phyloP scores from a whole-genome alignment of 495 filamentous ascomycete species.

The Penicillium bovifimosum region DNA sequence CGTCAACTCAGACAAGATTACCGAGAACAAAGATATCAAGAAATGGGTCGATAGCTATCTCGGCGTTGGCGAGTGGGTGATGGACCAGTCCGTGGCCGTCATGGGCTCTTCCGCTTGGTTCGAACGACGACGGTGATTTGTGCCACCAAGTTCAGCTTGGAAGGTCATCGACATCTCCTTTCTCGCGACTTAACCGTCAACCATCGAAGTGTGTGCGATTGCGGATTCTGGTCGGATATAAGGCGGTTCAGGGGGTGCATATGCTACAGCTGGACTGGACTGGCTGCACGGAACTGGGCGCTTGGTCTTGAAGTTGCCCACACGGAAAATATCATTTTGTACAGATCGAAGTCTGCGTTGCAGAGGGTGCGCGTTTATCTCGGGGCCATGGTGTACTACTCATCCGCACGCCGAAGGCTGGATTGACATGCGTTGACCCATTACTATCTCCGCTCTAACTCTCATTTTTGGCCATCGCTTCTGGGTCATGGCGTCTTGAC shows the following conservation, averaged over 20 bases:
- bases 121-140: constrained; percentile 69
- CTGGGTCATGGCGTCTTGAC: constrained; percentile 20
- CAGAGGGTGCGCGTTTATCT: neutral
- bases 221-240: neutral
- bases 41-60: constrained; percentile 94
- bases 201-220: constrained; percentile 2
- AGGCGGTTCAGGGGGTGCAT: neutral
- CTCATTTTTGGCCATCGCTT: constrained; percentile 9
- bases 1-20: constrained; percentile 78
- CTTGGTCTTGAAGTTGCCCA: neutral
- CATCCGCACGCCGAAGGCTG: constrained; percentile 1
- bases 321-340: neutral
- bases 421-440: constrained; percentile 19
- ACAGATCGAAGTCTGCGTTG: neutral
- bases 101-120: constrained; percentile 85
- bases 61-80: constrained; percentile 92
- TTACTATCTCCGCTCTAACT: constrained; percentile 12
- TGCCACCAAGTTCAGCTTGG: neutral
- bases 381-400: neutral
- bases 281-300: neutral
- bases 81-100: constrained; percentile 93
- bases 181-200: constrained; percentile 9
- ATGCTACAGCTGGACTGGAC: neutral
- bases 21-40: constrained; percentile 78
- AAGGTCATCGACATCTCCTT: constrained; percentile 4